phyloP scores from a whole-genome alignment of 306 rosid species.

The Casuarina glauca region DNA sequence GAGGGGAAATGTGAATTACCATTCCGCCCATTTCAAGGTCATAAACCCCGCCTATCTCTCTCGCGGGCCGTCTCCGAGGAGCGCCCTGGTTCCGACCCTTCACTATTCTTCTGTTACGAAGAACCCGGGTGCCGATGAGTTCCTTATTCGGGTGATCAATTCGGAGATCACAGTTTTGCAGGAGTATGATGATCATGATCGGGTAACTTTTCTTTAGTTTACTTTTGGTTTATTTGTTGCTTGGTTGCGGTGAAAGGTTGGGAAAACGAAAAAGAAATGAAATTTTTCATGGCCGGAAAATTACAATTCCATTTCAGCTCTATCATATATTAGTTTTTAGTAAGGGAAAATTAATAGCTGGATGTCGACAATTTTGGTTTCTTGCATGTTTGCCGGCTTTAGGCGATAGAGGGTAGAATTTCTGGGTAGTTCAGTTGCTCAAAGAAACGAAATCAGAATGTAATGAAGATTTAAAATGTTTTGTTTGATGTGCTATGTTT shows the following conservation, averaged over 20 bases:
- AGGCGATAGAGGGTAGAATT: neutral
- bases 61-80: neutral
- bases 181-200: slow-evolving; percentile 54
- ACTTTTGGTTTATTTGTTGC: neutral
- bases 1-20: slow-evolving; percentile 38
- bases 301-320: neutral
- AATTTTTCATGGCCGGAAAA: neutral
- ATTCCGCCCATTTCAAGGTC: slow-evolving; percentile 33
- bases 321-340: neutral
- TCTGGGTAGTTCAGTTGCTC: neutral
- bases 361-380: neutral
- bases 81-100: slow-evolving; percentile 30
- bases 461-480: neutral
- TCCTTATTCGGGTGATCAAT: slow-evolving; percentile 58
- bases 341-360: neutral
- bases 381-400: neutral
- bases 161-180: slow-evolving; percentile 64
- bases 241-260: slow-evolving; percentile 7
- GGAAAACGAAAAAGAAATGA: neutral
- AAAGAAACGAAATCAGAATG: neutral
- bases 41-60: slow-evolving; percentile 28
- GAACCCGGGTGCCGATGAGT: slow-evolving; percentile 51
- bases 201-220: slow-evolving; percentile 37
- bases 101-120: slow-evolving; percentile 52
- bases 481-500: no score